These are phyloP conservation scores for Nitzschia inconspicua DNA, from an alignment of 108 stramenopile genomes.

Conservation along the genomic window DNA sequence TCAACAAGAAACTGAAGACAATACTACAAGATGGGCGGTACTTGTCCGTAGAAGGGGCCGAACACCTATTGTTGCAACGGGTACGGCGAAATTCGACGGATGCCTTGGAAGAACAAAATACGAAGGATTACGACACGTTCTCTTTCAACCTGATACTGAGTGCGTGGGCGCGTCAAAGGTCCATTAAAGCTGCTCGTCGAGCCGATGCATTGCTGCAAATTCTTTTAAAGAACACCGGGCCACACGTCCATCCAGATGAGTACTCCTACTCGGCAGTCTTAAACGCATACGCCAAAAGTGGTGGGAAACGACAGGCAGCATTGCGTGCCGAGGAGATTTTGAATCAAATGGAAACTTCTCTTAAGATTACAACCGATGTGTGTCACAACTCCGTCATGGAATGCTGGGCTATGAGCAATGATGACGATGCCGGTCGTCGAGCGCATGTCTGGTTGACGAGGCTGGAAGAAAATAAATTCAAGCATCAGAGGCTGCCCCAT, in stretches of 20 bases:
- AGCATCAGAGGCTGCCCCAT: not conserved
- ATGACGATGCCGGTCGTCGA: conserved; percentile 40
- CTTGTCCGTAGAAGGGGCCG: conserved; percentile 10
- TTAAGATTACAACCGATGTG: conserved; percentile 20
- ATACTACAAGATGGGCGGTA: not conserved
- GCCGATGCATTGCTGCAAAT: conserved; percentile 26
- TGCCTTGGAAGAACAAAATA: not conserved
- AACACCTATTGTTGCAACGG: conserved; percentile 4
- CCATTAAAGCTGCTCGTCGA: conserved; percentile 15
- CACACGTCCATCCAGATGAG: conserved; percentile 11
- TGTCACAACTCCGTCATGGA: conserved; percentile 45
- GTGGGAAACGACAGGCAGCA: conserved; percentile 24
- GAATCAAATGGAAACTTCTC: conserved; percentile 37
- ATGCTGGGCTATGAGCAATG: conserved; percentile 47
- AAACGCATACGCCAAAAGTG: conserved; percentile 36
- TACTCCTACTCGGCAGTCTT: conserved; percentile 34
- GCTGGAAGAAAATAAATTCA: conserved; percentile 39
- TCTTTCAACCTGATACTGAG: conserved; percentile 36
- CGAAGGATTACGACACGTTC: conserved; percentile 25
- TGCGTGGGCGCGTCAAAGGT: conserved; percentile 33
- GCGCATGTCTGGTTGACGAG: conserved; percentile 42
- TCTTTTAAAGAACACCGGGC: conserved; percentile 11
- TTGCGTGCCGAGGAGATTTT: conserved; percentile 53
- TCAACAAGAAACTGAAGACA: conserved; percentile 8
- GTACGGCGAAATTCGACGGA: no score